Evolutionary conservation across 164 flowering plant genomes (phyloP).

Genomic region (Litsea cubeba): DNA sequence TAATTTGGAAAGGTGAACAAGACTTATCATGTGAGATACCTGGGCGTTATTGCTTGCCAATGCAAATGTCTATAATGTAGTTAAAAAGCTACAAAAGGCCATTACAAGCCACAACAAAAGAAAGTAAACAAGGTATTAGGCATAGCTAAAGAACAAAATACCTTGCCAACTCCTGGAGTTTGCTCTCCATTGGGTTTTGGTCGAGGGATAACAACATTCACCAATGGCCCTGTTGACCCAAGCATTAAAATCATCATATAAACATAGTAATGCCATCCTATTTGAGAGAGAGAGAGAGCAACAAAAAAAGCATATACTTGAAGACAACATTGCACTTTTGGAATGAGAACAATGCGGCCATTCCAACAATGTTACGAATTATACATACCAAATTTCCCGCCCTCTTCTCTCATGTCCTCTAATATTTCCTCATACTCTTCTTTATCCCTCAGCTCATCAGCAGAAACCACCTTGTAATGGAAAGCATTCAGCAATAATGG

Average conservation of each 20-base stretch:
- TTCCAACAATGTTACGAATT: not conserved
- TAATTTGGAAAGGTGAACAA: too few species aligned
- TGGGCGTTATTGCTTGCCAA: not conserved
- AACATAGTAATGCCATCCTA: not conserved
- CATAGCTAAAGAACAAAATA: constrained; percentile 13
- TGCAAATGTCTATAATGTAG: not conserved
- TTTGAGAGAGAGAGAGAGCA: not conserved
- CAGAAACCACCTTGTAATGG: constrained; percentile 42
- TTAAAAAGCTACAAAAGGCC: not conserved
- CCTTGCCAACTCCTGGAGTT: constrained; percentile 77
- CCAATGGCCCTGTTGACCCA: constrained; percentile 45
- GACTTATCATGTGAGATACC: not conserved
- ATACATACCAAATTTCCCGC: constrained; percentile 68
- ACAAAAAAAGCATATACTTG: not conserved
- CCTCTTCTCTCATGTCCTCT: constrained; percentile 84
- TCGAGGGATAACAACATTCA: constrained; percentile 71
- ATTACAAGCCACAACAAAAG: not conserved
- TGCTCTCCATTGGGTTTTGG: constrained; percentile 46
- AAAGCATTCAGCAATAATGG: not conserved
- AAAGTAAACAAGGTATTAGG: not conserved
- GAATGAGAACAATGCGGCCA: not conserved
- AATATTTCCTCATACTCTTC: constrained; percentile 70
- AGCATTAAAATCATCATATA: not conserved
- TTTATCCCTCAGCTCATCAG: constrained; percentile 59
- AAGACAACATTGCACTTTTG: not conserved